Evolutionary conservation across 2,329 filamentous ascomycete species (phyloP).

Genomic region (Alternaria atra): DNA sequence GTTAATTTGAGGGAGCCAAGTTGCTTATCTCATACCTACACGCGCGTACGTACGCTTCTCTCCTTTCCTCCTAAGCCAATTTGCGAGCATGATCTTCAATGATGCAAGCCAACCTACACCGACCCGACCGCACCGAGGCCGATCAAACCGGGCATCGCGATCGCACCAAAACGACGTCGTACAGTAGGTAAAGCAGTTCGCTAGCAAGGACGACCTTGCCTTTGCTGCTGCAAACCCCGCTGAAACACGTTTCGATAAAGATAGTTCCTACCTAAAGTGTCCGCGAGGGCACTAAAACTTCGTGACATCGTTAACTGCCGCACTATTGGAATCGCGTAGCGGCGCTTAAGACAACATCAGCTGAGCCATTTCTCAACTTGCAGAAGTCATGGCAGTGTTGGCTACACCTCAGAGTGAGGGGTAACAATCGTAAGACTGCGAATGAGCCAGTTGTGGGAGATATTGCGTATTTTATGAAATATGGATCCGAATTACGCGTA

Average conservation of each 20-base stretch:
- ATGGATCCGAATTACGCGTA: slow-evolving; percentile 10
- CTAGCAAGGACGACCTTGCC: slow-evolving; percentile 3
- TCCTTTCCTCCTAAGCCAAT: neutral
- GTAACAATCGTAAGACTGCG: neutral
- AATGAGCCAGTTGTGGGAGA: neutral
- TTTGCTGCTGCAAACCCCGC: neutral
- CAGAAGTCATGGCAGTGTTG: neutral
- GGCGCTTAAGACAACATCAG: neutral
- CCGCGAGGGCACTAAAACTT: neutral
- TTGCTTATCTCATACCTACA: neutral
- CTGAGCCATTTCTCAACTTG: neutral
- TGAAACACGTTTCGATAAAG: slow-evolving; percentile 17
- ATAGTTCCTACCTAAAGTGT: slow-evolving; percentile 2
- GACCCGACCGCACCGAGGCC: slow-evolving; percentile 9
- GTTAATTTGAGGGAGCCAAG: neutral
- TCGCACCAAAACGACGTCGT: neutral
- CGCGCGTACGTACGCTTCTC: neutral
- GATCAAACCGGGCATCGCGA: slow-evolving; percentile 4
- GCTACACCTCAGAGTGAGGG: neutral
- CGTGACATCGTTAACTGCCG: neutral
- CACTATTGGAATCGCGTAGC: slow-evolving; percentile 5
- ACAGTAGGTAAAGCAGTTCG: neutral
- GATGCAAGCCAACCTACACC: slow-evolving; percentile 4
- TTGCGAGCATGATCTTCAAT: slow-evolving; percentile 4
- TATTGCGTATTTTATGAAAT: neutral